Percentiles rank a stretch among this genome's conserved stretches.
These are phyloP conservation scores for Talaromyces albobiverticillius DNA, from an alignment of 2,329 filamentous ascomycete genomes.

Conservation along the genomic window DNA sequence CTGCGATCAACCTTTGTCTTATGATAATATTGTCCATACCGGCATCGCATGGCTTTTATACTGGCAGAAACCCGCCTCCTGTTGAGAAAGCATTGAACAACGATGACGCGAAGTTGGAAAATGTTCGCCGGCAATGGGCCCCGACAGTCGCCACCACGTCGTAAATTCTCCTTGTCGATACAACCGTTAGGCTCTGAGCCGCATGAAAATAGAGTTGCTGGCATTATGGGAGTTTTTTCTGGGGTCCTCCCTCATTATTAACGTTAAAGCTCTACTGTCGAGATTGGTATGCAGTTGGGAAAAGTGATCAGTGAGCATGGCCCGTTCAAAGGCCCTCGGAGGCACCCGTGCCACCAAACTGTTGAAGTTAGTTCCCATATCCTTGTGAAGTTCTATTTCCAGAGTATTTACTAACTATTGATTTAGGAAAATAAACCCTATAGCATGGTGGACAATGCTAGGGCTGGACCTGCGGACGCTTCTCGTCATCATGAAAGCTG, in stretches of 20 bases:
- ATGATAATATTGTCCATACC: neutral
- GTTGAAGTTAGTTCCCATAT: neutral
- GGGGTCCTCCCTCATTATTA: neutral
- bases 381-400: neutral
- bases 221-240: neutral
- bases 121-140: neutral
- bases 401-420: neutral
- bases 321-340: neutral
- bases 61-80: neutral
- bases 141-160: neutral
- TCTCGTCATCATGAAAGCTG: slow-evolving; percentile 48
- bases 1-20: neutral
- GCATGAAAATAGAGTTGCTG: neutral
- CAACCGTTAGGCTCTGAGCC: neutral
- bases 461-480: slow-evolving; percentile 25
- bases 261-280: neutral
- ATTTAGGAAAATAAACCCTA: slow-evolving; percentile 17
- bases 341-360: neutral
- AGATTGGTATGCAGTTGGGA: too few relatives aligned
- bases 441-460: slow-evolving; percentile 23
- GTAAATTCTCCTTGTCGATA: neutral
- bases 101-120: neutral
- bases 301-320: neutral
- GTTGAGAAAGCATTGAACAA: neutral
- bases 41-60: neutral